Evolutionary conservation across 2,329 filamentous ascomycete genomes (phyloP), one percentile per base, ranked within the genome.

Genomic region (Rutstroemia sp.): DNA sequence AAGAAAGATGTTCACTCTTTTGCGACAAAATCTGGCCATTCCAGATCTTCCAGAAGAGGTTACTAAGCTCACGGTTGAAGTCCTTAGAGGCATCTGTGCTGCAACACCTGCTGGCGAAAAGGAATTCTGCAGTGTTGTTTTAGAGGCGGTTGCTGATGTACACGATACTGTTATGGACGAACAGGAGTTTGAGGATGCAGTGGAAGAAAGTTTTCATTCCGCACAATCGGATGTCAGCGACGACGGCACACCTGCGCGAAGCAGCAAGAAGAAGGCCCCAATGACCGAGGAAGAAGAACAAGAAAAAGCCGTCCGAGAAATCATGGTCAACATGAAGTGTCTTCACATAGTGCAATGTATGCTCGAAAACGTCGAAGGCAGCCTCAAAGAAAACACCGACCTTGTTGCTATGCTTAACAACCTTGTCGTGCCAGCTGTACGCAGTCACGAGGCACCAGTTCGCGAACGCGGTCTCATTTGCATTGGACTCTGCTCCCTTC

Each of bases 391-490:
- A 63, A 96, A 96, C 69, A 85, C 88, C 57, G 87, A 95, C 67
- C 75, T 97, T n/a, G 89, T 95, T 4, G 89, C 89, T n/a, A 96
- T 97, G 88, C 78, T 99, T 50, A 97, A 99, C 76, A 97, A 94
- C 63, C 80, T 99, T 8, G 89, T 99, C 45, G 91, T 99, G 2
- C 94, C 94, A 6, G 94, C 94, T 27, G 92, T 99, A 16, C 86
- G 92, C 62, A 94, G 88, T 67, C 90, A 96, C 64, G 92, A 97
- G 69, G 89, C 90, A 5, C 90, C 92, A 1, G 91, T 99, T 46
- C 84, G 94, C 60, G 94, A 99, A 73, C 83, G 90, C 56, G 94
- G 94, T 17, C 77, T 99, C 12, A 78, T 95, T 19, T 97, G 92
- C 66, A 75, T 99, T 9, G 94, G 94, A 4, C 78, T 99, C 9